Evolutionary conservation across 2,329 filamentous ascomycete genomes (phyloP).

Genomic region (Penicillium sp.): DNA sequence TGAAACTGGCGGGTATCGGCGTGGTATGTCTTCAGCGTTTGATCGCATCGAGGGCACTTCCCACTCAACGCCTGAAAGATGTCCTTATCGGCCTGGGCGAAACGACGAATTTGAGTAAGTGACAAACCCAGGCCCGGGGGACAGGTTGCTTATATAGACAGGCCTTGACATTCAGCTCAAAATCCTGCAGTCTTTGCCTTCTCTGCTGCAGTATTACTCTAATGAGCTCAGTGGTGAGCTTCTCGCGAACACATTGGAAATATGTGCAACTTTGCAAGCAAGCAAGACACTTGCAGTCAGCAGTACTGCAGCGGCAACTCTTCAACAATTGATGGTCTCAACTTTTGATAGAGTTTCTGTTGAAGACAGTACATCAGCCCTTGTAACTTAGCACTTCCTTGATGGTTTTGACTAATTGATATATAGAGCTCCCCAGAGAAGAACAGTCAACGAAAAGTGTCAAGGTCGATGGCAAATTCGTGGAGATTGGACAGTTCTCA

Average conservation of each 20-base stretch:
- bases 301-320: slow-evolving; percentile 90
- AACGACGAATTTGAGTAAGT: slow-evolving; percentile 63
- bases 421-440: slow-evolving; percentile 38
- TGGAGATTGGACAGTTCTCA: slow-evolving; percentile 67
- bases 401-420: slow-evolving; percentile 6
- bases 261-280: slow-evolving; percentile 84
- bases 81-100: slow-evolving; percentile 83
- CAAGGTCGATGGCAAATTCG: slow-evolving; percentile 56
- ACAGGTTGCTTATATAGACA: slow-evolving; percentile 28
- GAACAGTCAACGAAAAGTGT: slow-evolving; percentile 60
- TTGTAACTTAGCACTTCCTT: neutral
- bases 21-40: slow-evolving; percentile 85
- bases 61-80: slow-evolving; percentile 72
- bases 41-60: slow-evolving; percentile 73
- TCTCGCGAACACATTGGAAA: slow-evolving; percentile 74
- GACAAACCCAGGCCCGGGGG: neutral
- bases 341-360: slow-evolving; percentile 85
- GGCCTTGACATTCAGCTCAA: slow-evolving; percentile 88
- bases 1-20: slow-evolving; percentile 81
- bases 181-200: slow-evolving; percentile 85
- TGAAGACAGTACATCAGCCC: slow-evolving; percentile 63
- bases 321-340: slow-evolving; percentile 87
- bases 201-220: slow-evolving; percentile 83
- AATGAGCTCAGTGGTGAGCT: slow-evolving; percentile 73
- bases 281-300: slow-evolving; percentile 92